Conservation (phyloP, 306 rosid species). For the Albizia julibrissin region DNA sequence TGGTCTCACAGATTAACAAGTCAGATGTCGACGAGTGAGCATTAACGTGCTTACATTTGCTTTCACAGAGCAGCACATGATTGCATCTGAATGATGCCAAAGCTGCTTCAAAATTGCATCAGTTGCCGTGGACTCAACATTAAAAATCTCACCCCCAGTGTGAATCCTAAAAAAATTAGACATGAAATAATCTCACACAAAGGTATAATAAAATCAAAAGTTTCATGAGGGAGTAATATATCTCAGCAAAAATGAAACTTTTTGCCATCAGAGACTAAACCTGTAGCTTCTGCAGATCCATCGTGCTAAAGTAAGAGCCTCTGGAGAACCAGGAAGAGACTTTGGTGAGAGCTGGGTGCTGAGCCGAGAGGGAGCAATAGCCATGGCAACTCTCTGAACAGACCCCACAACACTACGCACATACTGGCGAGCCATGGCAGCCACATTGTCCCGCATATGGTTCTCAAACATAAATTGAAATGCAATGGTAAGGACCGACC, state of each 20-base stretch:
- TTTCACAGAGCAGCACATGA: conserved; percentile 91
- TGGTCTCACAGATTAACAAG: neutral
- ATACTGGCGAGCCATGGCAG: conserved; percentile 98
- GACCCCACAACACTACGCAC: conserved; percentile 93
- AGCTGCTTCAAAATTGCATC: conserved; percentile 89
- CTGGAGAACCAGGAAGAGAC: conserved; percentile 83
- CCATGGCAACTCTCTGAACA: conserved; percentile 98
- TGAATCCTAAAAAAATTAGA: conserved; percentile 55
- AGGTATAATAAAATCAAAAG: too few relatives aligned
- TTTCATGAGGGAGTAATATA: neutral
- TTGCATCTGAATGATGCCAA: conserved; percentile 92
- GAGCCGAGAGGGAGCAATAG: conserved; percentile 81
- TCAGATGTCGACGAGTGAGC: neutral
- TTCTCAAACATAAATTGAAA: conserved; percentile 93
- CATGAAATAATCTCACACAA: neutral
- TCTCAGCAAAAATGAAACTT: neutral
- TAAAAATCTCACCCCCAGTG: conserved; percentile 72
- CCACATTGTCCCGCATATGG: conserved; percentile 82
- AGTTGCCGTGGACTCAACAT: conserved; percentile 52
- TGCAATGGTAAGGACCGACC: conserved; percentile 93
- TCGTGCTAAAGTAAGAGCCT: conserved; percentile 83
- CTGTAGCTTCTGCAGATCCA: conserved; percentile 88
- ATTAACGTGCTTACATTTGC: conserved; percentile 54
- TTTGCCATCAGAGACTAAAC: conserved; percentile 32
- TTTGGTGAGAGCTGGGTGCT: conserved; percentile 70